Evolutionary conservation across 2,329 filamentous ascomycete genomes (phyloP), one percentile per base, ranked within the genome.

Genomic region (Elsinoe necatrix): DNA sequence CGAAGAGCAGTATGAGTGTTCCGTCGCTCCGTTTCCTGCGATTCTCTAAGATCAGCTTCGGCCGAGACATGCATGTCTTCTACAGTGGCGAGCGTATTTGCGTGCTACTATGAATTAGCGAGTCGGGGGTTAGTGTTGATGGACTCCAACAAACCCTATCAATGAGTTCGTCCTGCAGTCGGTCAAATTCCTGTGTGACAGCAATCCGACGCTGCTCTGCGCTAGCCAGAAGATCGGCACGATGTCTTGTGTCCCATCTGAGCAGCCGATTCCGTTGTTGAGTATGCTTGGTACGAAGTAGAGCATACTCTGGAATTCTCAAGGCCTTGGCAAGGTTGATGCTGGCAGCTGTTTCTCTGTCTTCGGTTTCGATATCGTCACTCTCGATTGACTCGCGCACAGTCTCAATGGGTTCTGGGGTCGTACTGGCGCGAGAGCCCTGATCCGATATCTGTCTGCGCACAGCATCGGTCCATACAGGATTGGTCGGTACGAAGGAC

Each of bases 1-100:
- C 72, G 73, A 2, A 77, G 62, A 0, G 74, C 74, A 1, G 72
- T 75, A 0, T 69, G 71, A 9, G 69, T 69, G 61, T 75, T 75
- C 35, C 71, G 68, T 11, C 65, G 63, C 59, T 76, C 75, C 23
- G 70, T 64, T 1, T 65, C 66, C 20, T 77, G 75, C 2, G 65
- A 57, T 54, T 68, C 65, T 34, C 71, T 70, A 21, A 77, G 63
- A 43, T 73, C 71, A 35, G 72, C 68, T 61, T 76, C 73, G 18
- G 69, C 71, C 12, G 66, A 63, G 14, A 76, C 67, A 59, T 76
- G 73, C 56, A 67, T 69, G 60, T 76, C 73, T 60, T 76, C 73
- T 8, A 75, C 65, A n/a, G 68, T 65, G 27, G 72, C 68, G 5
- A 75, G 64, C 18, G 70, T 69, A 14, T 66, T 57, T 1, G 63